Evolutionary conservation across 495 filamentous ascomycete species (phyloP).

Genomic region (Physcia stellaris): DNA sequence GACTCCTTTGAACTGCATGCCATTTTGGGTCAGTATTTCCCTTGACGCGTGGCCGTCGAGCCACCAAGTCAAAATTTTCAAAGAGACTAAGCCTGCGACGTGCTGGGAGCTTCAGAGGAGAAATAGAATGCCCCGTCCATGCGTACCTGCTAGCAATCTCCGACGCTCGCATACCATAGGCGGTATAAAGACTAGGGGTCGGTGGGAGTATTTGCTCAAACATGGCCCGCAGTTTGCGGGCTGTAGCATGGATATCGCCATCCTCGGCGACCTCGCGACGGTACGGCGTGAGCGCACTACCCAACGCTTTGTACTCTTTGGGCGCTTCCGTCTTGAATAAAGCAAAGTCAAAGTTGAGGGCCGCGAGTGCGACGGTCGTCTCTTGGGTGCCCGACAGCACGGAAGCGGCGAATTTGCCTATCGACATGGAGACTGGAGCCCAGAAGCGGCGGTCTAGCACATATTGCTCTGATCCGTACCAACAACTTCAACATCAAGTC

Average conservation of each 20-base stretch:
- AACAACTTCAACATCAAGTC: no score
- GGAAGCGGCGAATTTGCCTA: constrained; percentile 4
- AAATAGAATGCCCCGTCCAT: no score
- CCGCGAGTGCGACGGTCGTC: constrained; percentile 12
- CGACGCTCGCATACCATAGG: constrained; percentile 16
- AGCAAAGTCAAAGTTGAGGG: constrained; percentile 26
- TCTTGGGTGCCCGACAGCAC: constrained; percentile 7
- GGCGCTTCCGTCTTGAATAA: constrained; percentile 21
- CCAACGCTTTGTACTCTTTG: constrained; percentile 17
- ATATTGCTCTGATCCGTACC: no score
- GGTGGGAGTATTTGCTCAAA: constrained; percentile 18
- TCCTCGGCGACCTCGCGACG: constrained; percentile 17
- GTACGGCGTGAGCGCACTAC: constrained; percentile 10
- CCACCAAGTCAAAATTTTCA: no score
- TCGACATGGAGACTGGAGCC: no score
- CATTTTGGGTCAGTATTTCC: no score
- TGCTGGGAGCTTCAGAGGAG: no score
- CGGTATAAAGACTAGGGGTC: constrained; percentile 10
- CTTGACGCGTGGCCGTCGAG: no score
- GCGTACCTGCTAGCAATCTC: no score
- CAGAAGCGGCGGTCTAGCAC: no score
- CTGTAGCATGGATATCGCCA: constrained; percentile 19
- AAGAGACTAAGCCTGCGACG: no score
- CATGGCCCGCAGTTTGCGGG: constrained; percentile 18
- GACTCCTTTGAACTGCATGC: no score